Evolutionary conservation across 1,284 basidiomycete genomes (phyloP).

Genomic region (Bjerkandera adusta): DNA sequence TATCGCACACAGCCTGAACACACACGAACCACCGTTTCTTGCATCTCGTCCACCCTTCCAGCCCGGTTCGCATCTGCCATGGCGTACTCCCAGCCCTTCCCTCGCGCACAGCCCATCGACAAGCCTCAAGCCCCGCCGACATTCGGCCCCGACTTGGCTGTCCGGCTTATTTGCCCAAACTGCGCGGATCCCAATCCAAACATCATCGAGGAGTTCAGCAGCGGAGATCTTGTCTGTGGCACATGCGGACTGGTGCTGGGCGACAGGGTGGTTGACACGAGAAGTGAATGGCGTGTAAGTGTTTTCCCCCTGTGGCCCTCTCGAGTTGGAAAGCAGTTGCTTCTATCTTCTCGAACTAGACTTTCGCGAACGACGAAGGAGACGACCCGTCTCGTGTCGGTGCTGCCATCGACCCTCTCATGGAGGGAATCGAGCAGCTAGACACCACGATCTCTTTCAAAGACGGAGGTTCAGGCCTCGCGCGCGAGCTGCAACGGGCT

Average conservation of each 20-base stretch:
- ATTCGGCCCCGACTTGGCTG: slow-evolving; percentile 80
- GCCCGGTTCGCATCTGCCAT: slow-evolving; percentile 33
- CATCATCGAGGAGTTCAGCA: slow-evolving; percentile 96
- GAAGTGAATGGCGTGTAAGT: slow-evolving; percentile 96
- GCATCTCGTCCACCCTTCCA: slow-evolving; percentile 12
- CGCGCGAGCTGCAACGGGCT: slow-evolving; percentile 91
- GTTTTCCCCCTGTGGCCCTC: slow-evolving; percentile 19
- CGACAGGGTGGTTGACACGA: slow-evolving; percentile 95
- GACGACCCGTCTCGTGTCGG: slow-evolving; percentile 99
- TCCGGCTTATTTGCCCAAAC: slow-evolving; percentile 92
- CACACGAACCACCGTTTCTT: too few relatives aligned
- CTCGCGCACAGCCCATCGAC: slow-evolving; percentile 54
- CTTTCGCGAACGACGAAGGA: slow-evolving; percentile 98
- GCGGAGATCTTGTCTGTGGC: slow-evolving; percentile 97
- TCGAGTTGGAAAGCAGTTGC: slow-evolving; percentile 12
- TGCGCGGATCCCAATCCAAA: slow-evolving; percentile 92
- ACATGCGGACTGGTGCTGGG: slow-evolving; percentile 95
- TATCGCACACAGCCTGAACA: too few relatives aligned
- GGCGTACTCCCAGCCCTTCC: slow-evolving; percentile 67
- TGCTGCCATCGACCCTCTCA: slow-evolving; percentile 88
- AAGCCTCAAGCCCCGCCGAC: slow-evolving; percentile 47
- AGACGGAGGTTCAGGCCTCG: slow-evolving; percentile 91
- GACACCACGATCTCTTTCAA: slow-evolving; percentile 94
- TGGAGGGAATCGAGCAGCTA: slow-evolving; percentile 93
- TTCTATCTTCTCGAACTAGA: slow-evolving; percentile 49